These are phyloP conservation scores for Clonostachys solani DNA, from an alignment of 2,329 filamentous ascomycete genomes.

Conservation along the genomic window DNA sequence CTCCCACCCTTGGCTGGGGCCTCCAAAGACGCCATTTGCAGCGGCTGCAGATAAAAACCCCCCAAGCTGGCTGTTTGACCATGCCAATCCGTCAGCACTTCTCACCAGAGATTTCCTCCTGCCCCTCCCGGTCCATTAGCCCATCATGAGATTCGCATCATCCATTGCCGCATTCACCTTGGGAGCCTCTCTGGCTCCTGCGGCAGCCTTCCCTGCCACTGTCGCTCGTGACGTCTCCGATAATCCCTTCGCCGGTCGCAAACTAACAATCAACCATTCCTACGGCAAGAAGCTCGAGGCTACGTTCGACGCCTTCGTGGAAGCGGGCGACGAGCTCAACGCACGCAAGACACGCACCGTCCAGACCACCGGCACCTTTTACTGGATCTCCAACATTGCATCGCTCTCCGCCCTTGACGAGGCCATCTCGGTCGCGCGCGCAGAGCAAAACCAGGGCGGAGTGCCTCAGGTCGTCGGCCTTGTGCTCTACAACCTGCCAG, in stretches of 20 bases:
- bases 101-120: too few species aligned
- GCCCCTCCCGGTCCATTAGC: too few species aligned
- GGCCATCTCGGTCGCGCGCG: slow-evolving; percentile 26
- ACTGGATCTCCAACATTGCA: slow-evolving; percentile 29
- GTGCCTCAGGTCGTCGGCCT: slow-evolving; percentile 30
- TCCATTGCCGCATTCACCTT: too few species aligned
- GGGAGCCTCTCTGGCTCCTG: too few species aligned
- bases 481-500: slow-evolving; percentile 35
- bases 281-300: slow-evolving; percentile 30
- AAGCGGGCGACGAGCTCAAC: slow-evolving; percentile 24
- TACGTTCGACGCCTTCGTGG: slow-evolving; percentile 26
- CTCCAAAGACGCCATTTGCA: too few species aligned
- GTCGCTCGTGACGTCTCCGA: background rate
- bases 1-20: too few species aligned
- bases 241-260: slow-evolving; percentile 40
- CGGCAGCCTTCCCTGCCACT: too few species aligned
- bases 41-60: too few species aligned
- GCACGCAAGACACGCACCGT: slow-evolving; percentile 24
- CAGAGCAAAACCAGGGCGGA: slow-evolving; percentile 19
- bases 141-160: too few species aligned
- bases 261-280: slow-evolving; percentile 34
- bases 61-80: too few species aligned
- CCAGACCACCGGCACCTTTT: slow-evolving; percentile 27
- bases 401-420: slow-evolving; percentile 24
- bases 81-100: too few species aligned